Evolutionary conservation across 805 yeast species (phyloP), one percentile per base, ranked within the genome.

Genomic region (Yarrowia sp.): DNA sequence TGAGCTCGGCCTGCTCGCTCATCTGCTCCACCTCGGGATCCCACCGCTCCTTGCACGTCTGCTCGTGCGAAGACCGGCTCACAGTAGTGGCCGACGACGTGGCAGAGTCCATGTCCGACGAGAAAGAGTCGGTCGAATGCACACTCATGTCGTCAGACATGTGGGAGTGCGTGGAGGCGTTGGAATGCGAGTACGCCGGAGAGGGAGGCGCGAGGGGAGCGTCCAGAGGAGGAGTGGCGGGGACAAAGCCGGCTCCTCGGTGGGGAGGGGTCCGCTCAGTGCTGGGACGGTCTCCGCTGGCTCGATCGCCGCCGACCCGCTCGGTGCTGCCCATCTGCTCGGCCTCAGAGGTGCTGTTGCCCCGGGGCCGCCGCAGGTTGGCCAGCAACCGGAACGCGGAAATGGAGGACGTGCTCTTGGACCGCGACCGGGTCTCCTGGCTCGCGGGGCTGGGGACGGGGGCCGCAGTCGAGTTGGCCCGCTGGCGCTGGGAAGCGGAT

Each of bases 1-100:
- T 43, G 38, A 58, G 41, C 32, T 41, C 51, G 32, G 63, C 63
- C 63, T 30, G 40, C 51, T 58, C 63, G 40, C 40, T 43, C 63
- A 58, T 41, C 51, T 58, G 63, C 41, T 58, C 63, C 41, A 58
- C 63, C 41, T 58, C 63, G 24, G 63, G 63, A 32, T 58, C 63
- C 63, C 63, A 58, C 3, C 63, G 49, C 40, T 58, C 63, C 63
- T 58, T 58, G 63, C 0, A 41, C 19, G 40, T 12, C 30, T 41
- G 30, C 32, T 58, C 63, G 30, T 56, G 49, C 14, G 63, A 58
- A 17, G 63, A 58, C 12, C 41, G 49, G 51, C 49, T 43, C 38
- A 43, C 41, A 32, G 51, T 58, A 12, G 63, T 41, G 24, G 49
- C 51, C 32, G 51, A 41, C 2, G 63, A 58, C n/a, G 63, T 43